A percentile compares a stretch with the other conserved stretches of the same genome.
These are phyloP conservation scores for Coccomyxa subellipsoidea DNA, from an alignment of 163 green algal genomes.

Conservation along the genomic window DNA sequence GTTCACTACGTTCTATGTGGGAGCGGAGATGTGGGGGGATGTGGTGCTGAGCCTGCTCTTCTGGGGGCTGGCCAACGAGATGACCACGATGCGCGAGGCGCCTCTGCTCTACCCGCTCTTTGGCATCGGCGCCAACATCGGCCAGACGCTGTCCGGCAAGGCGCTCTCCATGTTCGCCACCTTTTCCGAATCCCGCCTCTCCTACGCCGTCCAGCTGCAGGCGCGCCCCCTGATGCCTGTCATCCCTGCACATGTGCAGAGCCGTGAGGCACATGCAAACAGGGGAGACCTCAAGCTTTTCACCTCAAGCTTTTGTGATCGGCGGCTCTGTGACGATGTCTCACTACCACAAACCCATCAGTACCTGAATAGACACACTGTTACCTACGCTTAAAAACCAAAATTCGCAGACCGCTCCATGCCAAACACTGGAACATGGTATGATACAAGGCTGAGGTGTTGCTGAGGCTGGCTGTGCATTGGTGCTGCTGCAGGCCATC, in stretches of 20 bases:
- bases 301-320: too few species aligned
- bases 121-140: conserved; percentile 92
- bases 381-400: too few species aligned
- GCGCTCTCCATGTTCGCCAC: conserved; percentile 39
- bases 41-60: conserved; percentile 92
- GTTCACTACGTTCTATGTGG: conserved; percentile 94
- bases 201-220: conserved; percentile 45
- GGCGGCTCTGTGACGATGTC: too few species aligned
- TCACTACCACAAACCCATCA: too few species aligned
- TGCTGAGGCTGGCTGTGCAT: background rate
- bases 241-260: background rate
- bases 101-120: conserved; percentile 91
- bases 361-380: too few species aligned
- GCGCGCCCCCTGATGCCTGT: background rate
- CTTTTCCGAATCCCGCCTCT: background rate
- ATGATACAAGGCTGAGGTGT: background rate
- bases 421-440: too few species aligned
- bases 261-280: too few species aligned
- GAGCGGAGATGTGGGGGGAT: conserved; percentile 92
- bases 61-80: conserved; percentile 94
- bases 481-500: conserved; percentile 17
- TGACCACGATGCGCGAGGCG: conserved; percentile 78
- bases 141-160: conserved; percentile 75
- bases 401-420: too few species aligned
- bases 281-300: too few species aligned